A percentile compares a stretch with the other conserved stretches of the same genome.
phyloP scores from a whole-genome alignment of 2,329 filamentous ascomycete species.

The Fusarium sp. region DNA sequence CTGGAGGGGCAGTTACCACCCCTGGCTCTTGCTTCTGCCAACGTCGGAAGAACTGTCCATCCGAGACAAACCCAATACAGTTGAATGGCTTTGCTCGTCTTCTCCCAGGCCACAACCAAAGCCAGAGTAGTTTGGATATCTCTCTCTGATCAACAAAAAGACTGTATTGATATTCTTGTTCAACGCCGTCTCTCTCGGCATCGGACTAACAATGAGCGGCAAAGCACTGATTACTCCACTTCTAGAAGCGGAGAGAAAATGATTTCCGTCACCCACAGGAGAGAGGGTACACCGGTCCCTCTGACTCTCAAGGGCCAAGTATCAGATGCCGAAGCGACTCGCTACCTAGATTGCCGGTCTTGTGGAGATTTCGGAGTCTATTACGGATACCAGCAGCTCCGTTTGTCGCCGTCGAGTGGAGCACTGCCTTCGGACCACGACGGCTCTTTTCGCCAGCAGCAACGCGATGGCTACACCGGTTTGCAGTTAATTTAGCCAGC shows the following conservation, averaged over 20 bases:
- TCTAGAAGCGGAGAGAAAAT: no score
- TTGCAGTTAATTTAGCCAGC: neutral
- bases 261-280: no score
- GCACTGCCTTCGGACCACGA: neutral
- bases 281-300: no score
- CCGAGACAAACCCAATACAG: neutral
- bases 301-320: neutral
- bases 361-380: neutral
- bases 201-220: no score
- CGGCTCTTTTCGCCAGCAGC: neutral
- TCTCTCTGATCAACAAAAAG: no score
- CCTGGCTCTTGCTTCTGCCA: neutral
- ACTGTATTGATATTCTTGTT: no score
- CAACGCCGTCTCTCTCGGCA: no score
- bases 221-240: no score
- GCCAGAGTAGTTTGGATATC: no score
- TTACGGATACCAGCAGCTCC: neutral
- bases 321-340: conserved; percentile 1
- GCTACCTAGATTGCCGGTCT: neutral
- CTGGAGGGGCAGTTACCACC: no score
- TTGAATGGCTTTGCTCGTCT: neutral
- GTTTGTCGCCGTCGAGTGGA: conserved; percentile 2
- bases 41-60: conserved; percentile 5
- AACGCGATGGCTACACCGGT: neutral
- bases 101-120: no score